Percentiles rank a stretch among this genome's conserved stretches.
These are phyloP conservation scores for Pisolithus microcarpus DNA, from an alignment of 768 basidiomycete species.

Conservation along the genomic window DNA sequence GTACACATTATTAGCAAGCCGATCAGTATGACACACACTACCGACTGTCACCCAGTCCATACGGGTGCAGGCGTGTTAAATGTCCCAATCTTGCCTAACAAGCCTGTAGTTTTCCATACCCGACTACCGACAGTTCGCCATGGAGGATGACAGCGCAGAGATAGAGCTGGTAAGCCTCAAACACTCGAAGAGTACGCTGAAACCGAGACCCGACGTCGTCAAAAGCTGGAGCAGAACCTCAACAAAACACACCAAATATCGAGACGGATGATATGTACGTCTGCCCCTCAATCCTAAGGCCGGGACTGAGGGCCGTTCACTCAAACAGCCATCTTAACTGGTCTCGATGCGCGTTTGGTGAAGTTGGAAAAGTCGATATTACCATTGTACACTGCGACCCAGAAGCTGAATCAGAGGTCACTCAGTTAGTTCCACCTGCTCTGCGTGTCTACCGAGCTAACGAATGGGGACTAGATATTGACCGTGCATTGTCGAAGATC, in stretches of 20 bases:
- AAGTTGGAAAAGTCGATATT: conserved; percentile 82
- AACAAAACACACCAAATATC: conserved; percentile 82
- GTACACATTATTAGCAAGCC: too few relatives aligned
- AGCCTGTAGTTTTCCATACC: neutral
- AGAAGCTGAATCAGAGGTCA: conserved; percentile 62
- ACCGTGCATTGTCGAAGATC: conserved; percentile 69
- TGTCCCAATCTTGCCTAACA: too few relatives aligned
- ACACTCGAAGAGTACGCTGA: neutral
- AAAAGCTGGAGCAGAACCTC: conserved; percentile 77
- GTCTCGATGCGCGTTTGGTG: conserved; percentile 74
- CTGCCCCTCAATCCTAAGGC: neutral
- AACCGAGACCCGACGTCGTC: neutral
- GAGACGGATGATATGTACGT: conserved; percentile 77
- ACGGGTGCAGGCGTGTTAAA: too few relatives aligned
- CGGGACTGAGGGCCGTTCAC: conserved; percentile 14
- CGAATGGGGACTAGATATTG: conserved; percentile 52
- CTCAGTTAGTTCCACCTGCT: conserved; percentile 46
- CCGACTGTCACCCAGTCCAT: too few relatives aligned
- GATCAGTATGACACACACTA: too few relatives aligned
- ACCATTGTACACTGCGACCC: conserved; percentile 74
- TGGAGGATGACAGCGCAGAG: conserved; percentile 65
- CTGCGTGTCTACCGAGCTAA: neutral
- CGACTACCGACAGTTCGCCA: conserved; percentile 6
- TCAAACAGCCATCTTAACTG: conserved; percentile 67
- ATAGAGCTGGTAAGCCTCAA: conserved; percentile 56